These are phyloP conservation scores for Intubia oerlemansii DNA, from an alignment of 2,329 filamentous ascomycete species.

Conservation along the genomic window DNA sequence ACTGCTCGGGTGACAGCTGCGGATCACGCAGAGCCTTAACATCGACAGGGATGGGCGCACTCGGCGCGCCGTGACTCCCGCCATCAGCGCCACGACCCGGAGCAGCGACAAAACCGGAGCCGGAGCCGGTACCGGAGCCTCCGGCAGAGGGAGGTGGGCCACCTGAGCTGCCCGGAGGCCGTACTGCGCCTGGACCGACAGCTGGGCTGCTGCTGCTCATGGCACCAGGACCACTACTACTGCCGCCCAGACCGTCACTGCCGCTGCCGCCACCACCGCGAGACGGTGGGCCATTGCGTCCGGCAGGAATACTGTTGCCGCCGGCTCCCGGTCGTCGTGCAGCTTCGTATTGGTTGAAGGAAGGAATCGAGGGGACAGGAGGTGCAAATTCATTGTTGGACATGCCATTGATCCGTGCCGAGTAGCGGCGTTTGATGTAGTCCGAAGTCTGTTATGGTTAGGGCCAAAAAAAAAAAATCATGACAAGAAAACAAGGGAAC, in stretches of 20 bases:
- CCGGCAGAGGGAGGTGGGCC: neutral
- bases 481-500: too few species aligned
- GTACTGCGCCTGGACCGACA: neutral
- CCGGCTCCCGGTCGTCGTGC: conserved; percentile 18
- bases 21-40: conserved; percentile 61
- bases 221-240: neutral
- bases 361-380: conserved; percentile 47
- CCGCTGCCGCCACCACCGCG: conserved; percentile 11
- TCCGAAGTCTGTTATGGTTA: conserved; percentile 39
- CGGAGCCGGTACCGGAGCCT: neutral
- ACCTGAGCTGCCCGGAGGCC: neutral
- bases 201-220: neutral
- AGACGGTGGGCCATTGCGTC: too few species aligned
- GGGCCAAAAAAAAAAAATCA: too few species aligned
- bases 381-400: conserved; percentile 59
- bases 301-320: conserved; percentile 28
- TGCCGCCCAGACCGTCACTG: conserved; percentile 1
- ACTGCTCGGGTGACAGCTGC: conserved; percentile 59
- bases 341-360: conserved; percentile 34
- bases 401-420: conserved; percentile 67
- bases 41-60: conserved; percentile 44
- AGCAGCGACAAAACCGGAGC: too few species aligned
- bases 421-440: conserved; percentile 85
- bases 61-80: conserved; percentile 6
- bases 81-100: too few species aligned